These are phyloP conservation scores for Serendipita indica DNA, from an alignment of 768 basidiomycete genomes.

Conservation along the genomic window DNA sequence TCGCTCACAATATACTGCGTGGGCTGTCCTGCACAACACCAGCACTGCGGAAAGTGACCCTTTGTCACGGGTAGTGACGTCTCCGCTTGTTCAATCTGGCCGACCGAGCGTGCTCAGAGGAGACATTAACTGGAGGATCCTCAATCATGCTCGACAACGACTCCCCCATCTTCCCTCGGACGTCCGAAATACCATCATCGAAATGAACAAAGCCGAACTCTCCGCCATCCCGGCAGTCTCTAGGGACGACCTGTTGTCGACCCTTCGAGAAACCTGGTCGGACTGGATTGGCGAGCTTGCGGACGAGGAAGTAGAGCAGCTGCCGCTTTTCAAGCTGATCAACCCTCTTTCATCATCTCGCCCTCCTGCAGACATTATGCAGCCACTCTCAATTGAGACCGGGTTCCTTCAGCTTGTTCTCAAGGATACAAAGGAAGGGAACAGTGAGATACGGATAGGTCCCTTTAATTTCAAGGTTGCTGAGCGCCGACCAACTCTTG, in stretches of 20 bases:
- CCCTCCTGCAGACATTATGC: neutral
- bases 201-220: neutral
- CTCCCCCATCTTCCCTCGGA: conserved; percentile 30
- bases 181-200: conserved; percentile 20
- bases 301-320: conserved; percentile 5
- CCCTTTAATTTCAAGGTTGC: neutral
- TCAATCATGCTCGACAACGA: conserved; percentile 63
- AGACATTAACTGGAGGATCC: conserved; percentile 55
- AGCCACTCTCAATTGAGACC: conserved; percentile 1
- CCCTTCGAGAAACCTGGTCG: neutral
- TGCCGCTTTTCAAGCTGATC: neutral
- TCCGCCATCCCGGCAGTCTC: neutral
- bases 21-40: conserved; percentile 12
- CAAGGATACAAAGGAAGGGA: neutral
- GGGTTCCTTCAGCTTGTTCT: neutral
- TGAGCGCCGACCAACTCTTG: neutral
- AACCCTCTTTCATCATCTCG: neutral
- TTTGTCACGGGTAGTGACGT: conserved; percentile 69
- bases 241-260: neutral
- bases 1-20: conserved; percentile 1
- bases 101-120: conserved; percentile 50
- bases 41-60: conserved; percentile 32
- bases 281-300: neutral
- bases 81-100: conserved; percentile 66
- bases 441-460: neutral